Evolutionary conservation across 192 early-diverging fungal genomes (phyloP).

Genomic region (Backusella parvicylindrica): DNA sequence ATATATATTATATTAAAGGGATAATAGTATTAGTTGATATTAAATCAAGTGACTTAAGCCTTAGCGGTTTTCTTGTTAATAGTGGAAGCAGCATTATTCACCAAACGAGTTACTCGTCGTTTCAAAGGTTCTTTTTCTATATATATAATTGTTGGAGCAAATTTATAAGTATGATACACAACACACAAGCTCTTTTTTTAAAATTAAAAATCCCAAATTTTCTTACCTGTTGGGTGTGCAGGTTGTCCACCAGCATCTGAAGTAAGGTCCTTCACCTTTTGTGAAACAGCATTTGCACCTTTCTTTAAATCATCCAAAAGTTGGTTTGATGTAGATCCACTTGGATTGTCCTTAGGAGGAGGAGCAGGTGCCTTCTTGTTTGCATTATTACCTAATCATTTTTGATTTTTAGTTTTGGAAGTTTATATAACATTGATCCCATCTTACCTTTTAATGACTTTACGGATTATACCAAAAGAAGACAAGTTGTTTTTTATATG

Average conservation of each 20-base stretch:
- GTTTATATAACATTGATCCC: too few species aligned
- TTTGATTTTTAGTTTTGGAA: too few species aligned
- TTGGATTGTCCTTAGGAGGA: not conserved
- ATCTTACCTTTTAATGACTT: not conserved
- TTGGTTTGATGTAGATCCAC: not conserved
- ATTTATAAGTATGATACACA: too few species aligned
- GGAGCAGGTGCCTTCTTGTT: not conserved
- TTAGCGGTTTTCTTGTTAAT: constrained; percentile 2
- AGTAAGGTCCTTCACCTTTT: not conserved
- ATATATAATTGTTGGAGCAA: too few species aligned
- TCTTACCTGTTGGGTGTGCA: not conserved
- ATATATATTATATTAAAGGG: not conserved
- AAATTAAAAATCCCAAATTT: too few species aligned
- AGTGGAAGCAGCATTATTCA: constrained; percentile 1
- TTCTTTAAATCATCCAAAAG: not conserved
- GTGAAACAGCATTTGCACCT: not conserved
- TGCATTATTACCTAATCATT: not conserved
- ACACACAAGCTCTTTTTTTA: not conserved
- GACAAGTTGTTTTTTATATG: not conserved
- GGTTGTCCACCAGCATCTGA: not conserved
- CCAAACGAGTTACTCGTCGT: constrained; percentile 4
- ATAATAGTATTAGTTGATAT: not conserved
- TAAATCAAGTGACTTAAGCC: not conserved
- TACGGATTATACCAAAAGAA: not conserved
- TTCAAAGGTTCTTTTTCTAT: not conserved